A percentile compares a stretch with the other conserved stretches of the same genome.
phyloP scores from a whole-genome alignment of 139 green algal genomes.

The Bryopsis sp. region DNA sequence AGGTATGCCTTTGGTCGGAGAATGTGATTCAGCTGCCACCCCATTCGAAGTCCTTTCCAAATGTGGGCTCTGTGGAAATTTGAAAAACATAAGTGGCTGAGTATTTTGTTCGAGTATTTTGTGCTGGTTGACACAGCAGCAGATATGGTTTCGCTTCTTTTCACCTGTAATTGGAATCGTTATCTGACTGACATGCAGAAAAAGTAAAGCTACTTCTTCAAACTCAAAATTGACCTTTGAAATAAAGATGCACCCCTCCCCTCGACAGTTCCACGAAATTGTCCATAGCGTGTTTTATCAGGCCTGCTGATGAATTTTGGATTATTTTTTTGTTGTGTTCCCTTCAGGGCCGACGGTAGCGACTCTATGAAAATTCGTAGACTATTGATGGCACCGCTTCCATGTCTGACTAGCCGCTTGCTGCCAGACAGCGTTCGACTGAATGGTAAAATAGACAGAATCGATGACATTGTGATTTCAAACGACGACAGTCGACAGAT shows the following conservation, averaged over 20 bases:
- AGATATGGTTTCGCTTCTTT: neutral
- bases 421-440: neutral
- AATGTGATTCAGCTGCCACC: too few species aligned
- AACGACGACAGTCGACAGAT: neutral
- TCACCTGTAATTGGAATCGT: neutral
- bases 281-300: too few species aligned
- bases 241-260: too few species aligned
- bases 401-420: neutral
- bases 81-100: conserved; percentile 1
- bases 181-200: neutral
- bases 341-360: neutral
- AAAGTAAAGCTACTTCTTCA: too few species aligned
- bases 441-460: too few species aligned
- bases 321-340: neutral
- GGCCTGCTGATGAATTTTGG: neutral
- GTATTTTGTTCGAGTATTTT: neutral
- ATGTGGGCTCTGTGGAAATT: too few species aligned
- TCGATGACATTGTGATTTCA: neutral
- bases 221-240: too few species aligned
- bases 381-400: neutral
- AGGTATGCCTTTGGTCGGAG: conserved; percentile 12
- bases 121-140: neutral
- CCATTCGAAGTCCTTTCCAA: too few species aligned
- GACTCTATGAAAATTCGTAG: neutral
- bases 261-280: too few species aligned